These are phyloP conservation scores for Crucihimalaya himalaica DNA, from an alignment of 345 rosid species.

Conservation along the genomic window DNA sequence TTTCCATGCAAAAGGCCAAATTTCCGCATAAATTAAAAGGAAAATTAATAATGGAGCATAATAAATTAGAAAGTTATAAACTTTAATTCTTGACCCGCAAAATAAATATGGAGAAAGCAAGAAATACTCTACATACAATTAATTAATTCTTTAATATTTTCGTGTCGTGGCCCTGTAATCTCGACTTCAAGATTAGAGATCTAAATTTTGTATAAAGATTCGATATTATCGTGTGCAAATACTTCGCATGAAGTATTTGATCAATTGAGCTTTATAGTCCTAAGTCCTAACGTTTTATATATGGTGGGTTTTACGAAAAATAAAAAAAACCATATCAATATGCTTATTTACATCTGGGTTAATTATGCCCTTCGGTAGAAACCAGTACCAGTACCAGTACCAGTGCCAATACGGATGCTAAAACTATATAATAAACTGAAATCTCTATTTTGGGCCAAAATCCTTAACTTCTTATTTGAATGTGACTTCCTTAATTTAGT, in stretches of 20 bases:
- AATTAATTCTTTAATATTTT: not conserved
- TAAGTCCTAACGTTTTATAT: not conserved
- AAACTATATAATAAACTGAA: too few species aligned
- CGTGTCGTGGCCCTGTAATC: not conserved
- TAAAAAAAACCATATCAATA: not conserved
- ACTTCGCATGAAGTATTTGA: not conserved
- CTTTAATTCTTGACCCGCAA: not conserved
- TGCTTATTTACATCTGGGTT: too few species aligned
- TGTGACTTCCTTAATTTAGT: too few species aligned
- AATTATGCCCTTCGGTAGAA: too few species aligned
- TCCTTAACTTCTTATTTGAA: too few species aligned
- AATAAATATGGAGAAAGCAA: not conserved
- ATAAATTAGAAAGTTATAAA: too few species aligned
- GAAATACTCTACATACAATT: not conserved
- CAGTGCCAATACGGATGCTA: too few species aligned
- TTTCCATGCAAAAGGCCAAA: not conserved
- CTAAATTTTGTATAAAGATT: too few species aligned
- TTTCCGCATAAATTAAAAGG: not conserved
- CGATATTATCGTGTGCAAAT: too few species aligned
- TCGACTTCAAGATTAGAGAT: not conserved
- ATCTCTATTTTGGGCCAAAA: too few species aligned
- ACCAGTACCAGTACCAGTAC: too few species aligned
- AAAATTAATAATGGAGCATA: too few species aligned
- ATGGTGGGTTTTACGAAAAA: not conserved
- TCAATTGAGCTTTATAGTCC: not conserved